Base-by-base conservation (phyloP, 2,329 filamentous ascomycete genomes). In the Teratosphaeria destructans region DNA sequence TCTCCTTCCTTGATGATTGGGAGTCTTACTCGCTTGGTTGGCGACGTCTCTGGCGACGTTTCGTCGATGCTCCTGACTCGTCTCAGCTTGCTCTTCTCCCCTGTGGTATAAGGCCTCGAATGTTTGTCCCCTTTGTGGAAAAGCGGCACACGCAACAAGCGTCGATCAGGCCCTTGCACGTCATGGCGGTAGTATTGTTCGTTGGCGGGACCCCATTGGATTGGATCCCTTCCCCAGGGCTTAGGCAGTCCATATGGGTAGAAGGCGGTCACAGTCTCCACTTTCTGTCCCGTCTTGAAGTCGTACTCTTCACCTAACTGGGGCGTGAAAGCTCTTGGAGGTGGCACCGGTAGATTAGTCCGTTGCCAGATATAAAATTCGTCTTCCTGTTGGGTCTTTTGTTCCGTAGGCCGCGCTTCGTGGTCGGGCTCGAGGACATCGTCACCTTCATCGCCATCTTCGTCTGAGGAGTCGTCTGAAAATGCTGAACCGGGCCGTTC, bases 11-110 rank as follows among this genome's bases (percentile, higher is more conserved):
- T 23, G 52, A 29, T 35, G 27, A 35, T 12, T 7, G 52, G 29
- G 12, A 54, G 52, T 49, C 35, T 37, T 53, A 27, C 43, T 23
- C 43, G 43, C 19, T 56, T 29, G 6, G 14, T 60, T 5, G 58
- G 43, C 23, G 53, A 56, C 14, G 43, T 54, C 47, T 52, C 43
- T 11, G 58, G 34, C 11, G 58, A 57, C 3, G 43, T 8, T n/a
- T 60, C 58, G n/a, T 53, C 49, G 14, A 54, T 49, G 27, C 54
- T 57, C 47, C 35, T 56, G 29, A 53, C 34, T 27, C 53, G 53
- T 26, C 39, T 26, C 23, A 59, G 34, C 52, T 16, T 27, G 32
- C 57, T 59, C 43, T 19, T 49, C 43, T 49, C 43, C 43, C 19
- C 19, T n/a, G 43, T 49, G 19, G n/a, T 23, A 11, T 49, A 23